Percentiles rank a stretch among this genome's conserved stretches.
phyloP scores from a whole-genome alignment of 202 grass and related monocot genomes.

The Bolboschoenoplectus hybrid region DNA sequence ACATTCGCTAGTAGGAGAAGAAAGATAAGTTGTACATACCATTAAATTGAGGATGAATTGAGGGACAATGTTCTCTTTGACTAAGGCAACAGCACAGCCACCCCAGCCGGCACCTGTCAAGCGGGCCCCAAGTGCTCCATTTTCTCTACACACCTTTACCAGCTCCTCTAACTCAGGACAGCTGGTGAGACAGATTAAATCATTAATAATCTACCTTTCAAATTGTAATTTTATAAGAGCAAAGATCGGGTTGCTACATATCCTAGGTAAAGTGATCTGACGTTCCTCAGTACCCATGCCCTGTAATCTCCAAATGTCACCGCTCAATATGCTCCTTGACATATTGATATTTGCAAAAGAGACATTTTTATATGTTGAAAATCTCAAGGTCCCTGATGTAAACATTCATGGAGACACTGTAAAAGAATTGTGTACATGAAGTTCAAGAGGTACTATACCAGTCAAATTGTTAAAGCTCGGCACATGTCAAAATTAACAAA shows the following conservation, averaged over 20 bases:
- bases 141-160: conserved; percentile 79
- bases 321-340: neutral
- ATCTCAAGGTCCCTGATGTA: neutral
- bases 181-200: conserved; percentile 39
- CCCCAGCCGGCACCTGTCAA: conserved; percentile 97
- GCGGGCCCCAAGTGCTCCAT: conserved; percentile 85
- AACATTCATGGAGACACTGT: neutral
- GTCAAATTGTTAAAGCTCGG: neutral
- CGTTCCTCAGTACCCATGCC: neutral
- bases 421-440: neutral
- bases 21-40: conserved; percentile 46
- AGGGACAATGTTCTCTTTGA: conserved; percentile 82
- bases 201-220: conserved; percentile 9
- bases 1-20: neutral
- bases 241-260: neutral
- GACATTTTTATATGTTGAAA: neutral
- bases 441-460: neutral
- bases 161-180: conserved; percentile 96
- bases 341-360: neutral
- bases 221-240: neutral
- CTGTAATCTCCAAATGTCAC: neutral
- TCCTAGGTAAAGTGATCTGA: neutral
- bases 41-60: conserved; percentile 94
- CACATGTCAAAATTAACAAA: neutral
- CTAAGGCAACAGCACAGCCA: conserved; percentile 83